These are phyloP conservation scores for Tetragonia tetragonoides DNA, from an alignment of 148 eudicot genomes.

Conservation along the genomic window DNA sequence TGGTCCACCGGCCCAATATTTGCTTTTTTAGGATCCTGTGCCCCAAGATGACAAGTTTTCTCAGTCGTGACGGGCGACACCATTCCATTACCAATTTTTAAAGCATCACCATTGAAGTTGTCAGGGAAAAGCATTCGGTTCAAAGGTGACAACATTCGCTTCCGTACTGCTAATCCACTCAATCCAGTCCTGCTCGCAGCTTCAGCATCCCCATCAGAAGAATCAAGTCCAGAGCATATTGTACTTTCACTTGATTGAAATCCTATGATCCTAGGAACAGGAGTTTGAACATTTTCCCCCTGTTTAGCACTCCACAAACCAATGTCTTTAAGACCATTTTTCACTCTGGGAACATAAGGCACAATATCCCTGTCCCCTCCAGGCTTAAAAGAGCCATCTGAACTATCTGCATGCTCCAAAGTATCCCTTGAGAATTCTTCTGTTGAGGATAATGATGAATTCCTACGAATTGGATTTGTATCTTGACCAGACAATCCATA, in stretches of 20 bases:
- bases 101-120: constrained; percentile 42
- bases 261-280: constrained; percentile 64
- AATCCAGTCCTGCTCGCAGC: constrained; percentile 27
- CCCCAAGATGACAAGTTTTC: constrained; percentile 24
- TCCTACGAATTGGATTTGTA: constrained; percentile 18
- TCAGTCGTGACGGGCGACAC: constrained; percentile 10
- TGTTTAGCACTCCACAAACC: constrained; percentile 30
- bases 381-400: constrained; percentile 24
- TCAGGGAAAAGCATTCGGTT: constrained; percentile 34
- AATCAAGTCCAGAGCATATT: constrained; percentile 16
- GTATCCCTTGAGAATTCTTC: constrained; percentile 25
- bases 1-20: constrained; percentile 35
- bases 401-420: constrained; percentile 17
- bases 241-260: constrained; percentile 39
- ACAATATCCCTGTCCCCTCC: constrained; percentile 32
- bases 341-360: constrained; percentile 31
- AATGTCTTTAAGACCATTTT: constrained; percentile 26
- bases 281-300: constrained; percentile 35
- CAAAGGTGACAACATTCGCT: constrained; percentile 62
- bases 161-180: constrained; percentile 34
- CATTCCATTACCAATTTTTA: constrained; percentile 29
- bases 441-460: constrained; percentile 30
- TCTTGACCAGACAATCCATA: constrained; percentile 31
- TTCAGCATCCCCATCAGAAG: constrained; percentile 27
- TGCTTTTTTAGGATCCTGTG: constrained; percentile 40